Evolutionary conservation across 2,329 filamentous ascomycete genomes (phyloP).

Genomic region (Trichoderma gracile): DNA sequence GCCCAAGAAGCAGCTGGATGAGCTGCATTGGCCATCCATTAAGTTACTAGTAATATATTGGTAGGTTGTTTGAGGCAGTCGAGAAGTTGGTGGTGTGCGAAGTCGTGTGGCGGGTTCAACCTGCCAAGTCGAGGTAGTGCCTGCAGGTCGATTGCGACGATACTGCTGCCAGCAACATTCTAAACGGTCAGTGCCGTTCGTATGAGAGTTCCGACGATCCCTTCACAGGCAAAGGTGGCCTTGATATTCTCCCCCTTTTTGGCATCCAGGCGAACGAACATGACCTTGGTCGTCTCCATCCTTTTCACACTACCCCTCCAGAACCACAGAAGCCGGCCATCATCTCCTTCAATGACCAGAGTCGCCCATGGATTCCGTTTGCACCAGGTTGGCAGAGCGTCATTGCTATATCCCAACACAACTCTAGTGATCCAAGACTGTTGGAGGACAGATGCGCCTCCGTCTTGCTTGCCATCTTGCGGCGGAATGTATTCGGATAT

Average conservation of each 20-base stretch:
- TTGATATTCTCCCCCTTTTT: slow-evolving; percentile 58
- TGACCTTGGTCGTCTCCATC: slow-evolving; percentile 53
- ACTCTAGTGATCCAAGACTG: slow-evolving; percentile 55
- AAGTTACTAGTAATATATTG: background rate
- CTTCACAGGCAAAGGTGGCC: slow-evolving; percentile 78
- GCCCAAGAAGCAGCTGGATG: background rate
- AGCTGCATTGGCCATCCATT: background rate
- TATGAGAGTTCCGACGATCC: slow-evolving; percentile 66
- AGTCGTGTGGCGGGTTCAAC: background rate
- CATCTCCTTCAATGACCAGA: slow-evolving; percentile 65
- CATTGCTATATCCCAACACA: slow-evolving; percentile 71
- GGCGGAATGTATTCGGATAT: slow-evolving; percentile 28
- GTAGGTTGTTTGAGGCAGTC: background rate
- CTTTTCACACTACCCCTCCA: slow-evolving; percentile 64
- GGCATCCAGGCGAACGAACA: slow-evolving; percentile 58
- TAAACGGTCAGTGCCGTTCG: slow-evolving; percentile 29
- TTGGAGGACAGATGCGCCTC: too few relatives aligned
- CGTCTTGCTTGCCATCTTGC: background rate
- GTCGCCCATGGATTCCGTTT: slow-evolving; percentile 68
- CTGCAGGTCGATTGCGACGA: background rate
- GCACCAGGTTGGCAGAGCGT: slow-evolving; percentile 61
- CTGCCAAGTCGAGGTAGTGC: background rate
- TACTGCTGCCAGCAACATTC: background rate
- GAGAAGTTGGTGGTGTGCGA: background rate
- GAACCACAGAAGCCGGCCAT: slow-evolving; percentile 63